These are phyloP conservation scores for Mucor irregularis DNA, from an alignment of 371 early-diverging fungal species.

Conservation along the genomic window DNA sequence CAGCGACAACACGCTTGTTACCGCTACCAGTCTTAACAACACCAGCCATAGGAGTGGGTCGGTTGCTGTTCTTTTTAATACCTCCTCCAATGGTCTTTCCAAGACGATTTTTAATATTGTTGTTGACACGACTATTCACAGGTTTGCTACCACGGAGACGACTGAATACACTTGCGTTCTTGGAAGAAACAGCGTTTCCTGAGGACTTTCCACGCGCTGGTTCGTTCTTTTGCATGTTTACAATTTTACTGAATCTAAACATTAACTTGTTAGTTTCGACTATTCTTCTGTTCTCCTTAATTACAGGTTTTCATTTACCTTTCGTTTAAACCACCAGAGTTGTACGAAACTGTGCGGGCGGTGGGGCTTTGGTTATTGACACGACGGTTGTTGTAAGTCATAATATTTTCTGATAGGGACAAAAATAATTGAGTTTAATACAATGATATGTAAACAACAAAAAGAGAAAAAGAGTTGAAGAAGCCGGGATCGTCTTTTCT, in stretches of 20 bases:
- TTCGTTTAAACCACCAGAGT: conserved; percentile 45
- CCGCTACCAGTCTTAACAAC: not conserved
- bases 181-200: no score
- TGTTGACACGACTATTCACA: conserved; percentile 4
- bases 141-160: conserved; percentile 34
- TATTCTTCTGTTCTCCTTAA: not conserved
- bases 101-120: conserved; percentile 34
- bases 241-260: conserved; percentile 11
- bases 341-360: conserved; percentile 26
- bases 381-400: conserved; percentile 18
- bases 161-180: conserved; percentile 33
- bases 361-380: conserved; percentile 4
- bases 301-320: conserved; percentile 23
- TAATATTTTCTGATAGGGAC: not conserved
- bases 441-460: not conserved
- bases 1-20: not conserved
- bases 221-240: conserved; percentile 2
- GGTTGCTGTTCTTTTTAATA: conserved; percentile 21
- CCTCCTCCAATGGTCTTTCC: conserved; percentile 29
- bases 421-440: not conserved
- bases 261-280: not conserved
- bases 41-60: not conserved
- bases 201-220: no score
- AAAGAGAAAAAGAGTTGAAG: not conserved
- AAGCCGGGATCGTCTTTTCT: not conserved